A percentile compares a stretch with the other conserved stretches of the same genome.
phyloP scores from a whole-genome alignment of 2,329 filamentous ascomycete genomes.

The Ceratocystis variospora region DNA sequence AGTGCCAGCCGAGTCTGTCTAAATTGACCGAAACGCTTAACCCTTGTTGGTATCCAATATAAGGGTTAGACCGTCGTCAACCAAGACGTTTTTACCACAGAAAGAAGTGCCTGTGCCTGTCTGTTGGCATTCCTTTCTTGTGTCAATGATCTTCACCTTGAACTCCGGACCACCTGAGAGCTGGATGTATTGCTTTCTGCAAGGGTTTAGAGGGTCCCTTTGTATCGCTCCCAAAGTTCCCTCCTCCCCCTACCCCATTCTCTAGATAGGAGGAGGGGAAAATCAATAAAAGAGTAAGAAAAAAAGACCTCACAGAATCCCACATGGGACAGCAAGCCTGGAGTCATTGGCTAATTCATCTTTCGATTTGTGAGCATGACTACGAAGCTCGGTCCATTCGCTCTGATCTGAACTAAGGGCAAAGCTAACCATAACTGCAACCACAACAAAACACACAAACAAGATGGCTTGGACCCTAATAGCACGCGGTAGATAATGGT shows the following conservation, averaged over 20 bases:
- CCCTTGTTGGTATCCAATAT: rapidly evolving
- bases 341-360: slow-evolving; percentile 1
- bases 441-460: not conserved
- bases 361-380: slow-evolving; percentile 7
- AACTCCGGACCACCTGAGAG: no score
- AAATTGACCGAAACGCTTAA: not conserved
- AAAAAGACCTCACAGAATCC: slow-evolving; percentile 1
- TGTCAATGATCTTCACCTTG: no score
- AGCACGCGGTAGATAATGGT: not conserved
- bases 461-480: not conserved
- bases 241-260: not conserved
- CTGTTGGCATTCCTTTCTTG: no score
- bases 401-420: not conserved
- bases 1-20: not conserved
- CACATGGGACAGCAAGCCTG: not conserved
- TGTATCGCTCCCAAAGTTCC: not conserved
- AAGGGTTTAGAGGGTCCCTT: not conserved
- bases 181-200: no score
- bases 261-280: not conserved
- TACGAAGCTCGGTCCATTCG: slow-evolving; percentile 3
- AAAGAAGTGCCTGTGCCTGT: no score
- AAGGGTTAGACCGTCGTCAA: no score
- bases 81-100: no score
- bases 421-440: not conserved
- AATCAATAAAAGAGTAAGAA: not conserved